Conservation (phyloP, 1,284 basidiomycete species). For the Microbotryum scabiosae region DNA sequence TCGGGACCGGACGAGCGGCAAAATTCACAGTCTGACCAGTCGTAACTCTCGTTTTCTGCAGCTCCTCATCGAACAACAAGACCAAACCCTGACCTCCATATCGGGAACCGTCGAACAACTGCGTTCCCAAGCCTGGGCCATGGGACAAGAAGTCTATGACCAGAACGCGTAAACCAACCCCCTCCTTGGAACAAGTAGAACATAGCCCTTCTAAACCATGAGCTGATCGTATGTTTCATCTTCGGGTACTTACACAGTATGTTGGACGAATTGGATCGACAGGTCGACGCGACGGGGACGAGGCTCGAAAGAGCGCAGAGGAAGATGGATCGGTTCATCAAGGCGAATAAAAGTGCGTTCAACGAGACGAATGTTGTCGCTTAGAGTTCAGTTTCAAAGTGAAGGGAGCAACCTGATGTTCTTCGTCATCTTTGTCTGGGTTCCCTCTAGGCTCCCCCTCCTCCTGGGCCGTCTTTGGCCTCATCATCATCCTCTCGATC, state of each 20-base stretch:
- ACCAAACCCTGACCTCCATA: constrained; percentile 73
- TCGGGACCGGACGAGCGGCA: too few species aligned
- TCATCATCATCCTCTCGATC: constrained; percentile 48
- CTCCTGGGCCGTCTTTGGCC: constrained; percentile 57
- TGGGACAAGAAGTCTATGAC: constrained; percentile 77
- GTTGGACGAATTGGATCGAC: constrained; percentile 66
- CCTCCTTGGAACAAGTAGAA: not conserved
- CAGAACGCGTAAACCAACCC: constrained; percentile 64
- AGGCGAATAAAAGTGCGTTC: constrained; percentile 64
- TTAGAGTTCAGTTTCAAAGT: fast-evolving
- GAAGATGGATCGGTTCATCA: constrained; percentile 67
- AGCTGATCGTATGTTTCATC: too few species aligned
- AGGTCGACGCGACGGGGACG: constrained; percentile 63
- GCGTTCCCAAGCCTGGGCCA: constrained; percentile 76
- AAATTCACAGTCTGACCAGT: too few species aligned
- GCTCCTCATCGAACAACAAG: constrained; percentile 78
- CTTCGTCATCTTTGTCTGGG: too few species aligned
- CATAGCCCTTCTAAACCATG: too few species aligned
- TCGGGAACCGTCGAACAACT: constrained; percentile 70
- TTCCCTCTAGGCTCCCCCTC: constrained; percentile 55
- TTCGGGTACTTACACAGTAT: constrained; percentile 48
- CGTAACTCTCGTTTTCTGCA: too few species aligned
- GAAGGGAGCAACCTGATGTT: too few species aligned
- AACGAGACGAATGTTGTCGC: too few species aligned
- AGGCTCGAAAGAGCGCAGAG: constrained; percentile 62